Conservation (phyloP, 768 basidiomycete genomes). For the Tricholoma matsutake region DNA sequence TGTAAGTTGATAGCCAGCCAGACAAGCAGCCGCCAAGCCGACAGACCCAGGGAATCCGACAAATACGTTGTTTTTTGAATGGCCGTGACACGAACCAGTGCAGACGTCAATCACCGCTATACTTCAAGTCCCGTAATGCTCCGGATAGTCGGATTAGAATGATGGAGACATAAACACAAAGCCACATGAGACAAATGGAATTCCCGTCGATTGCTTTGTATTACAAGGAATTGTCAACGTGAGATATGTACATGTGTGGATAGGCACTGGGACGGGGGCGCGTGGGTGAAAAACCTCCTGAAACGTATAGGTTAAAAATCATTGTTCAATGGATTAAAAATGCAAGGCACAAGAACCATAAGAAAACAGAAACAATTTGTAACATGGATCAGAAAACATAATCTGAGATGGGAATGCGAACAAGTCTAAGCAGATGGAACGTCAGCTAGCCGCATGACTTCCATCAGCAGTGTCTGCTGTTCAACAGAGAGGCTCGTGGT, state of each 20-base stretch:
- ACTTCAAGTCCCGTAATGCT: background rate
- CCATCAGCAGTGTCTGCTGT: constrained; percentile 80
- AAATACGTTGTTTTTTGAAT: no score
- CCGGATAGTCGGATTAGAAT: background rate
- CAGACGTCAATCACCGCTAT: background rate
- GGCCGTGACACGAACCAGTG: no score
- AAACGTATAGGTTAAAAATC: background rate
- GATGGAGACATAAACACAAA: background rate
- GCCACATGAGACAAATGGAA: background rate
- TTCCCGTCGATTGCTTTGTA: background rate
- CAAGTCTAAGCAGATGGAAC: constrained; percentile 10
- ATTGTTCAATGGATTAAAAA: background rate
- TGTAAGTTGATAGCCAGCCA: background rate
- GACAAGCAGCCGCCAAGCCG: background rate
- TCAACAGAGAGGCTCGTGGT: constrained; percentile 72
- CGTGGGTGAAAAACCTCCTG: background rate
- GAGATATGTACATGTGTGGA: background rate
- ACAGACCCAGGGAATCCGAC: no score
- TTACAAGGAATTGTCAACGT: background rate
- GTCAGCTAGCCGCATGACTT: constrained; percentile 76
- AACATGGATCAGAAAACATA: constrained; percentile 7
- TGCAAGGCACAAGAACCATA: background rate
- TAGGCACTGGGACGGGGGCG: background rate
- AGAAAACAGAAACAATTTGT: constrained; percentile 6
- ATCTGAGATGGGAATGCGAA: constrained; percentile 8